Evolutionary conservation across 2,329 filamentous ascomycete species (phyloP), one percentile per base, ranked within the genome.

Genomic region (Tolypocladium nubicola): DNA sequence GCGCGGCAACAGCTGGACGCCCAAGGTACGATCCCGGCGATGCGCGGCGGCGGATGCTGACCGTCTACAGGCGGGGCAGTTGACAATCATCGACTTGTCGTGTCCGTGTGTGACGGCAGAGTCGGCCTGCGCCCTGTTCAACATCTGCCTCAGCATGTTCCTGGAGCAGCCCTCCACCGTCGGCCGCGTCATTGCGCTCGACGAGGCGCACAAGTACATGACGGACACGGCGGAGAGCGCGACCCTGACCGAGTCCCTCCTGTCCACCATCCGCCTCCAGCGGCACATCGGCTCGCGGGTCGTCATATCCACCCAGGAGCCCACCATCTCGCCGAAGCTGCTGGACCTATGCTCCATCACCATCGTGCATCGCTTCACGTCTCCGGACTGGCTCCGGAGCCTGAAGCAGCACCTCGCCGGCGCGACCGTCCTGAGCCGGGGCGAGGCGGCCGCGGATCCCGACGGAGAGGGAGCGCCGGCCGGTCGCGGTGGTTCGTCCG

Each of bases 191-290:
- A 71, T 92, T 16, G 87, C 86, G 0, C 73, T 92, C 0, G 88
- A 93, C 60, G 88, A 93, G 66, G 89, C 89, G 0, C 89, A 94
- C 66, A 91, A 91, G 71, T 90, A 85, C 66, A 84, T 90, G 79
- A 80, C 77, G 14, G 61, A 64, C 9, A 79, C 79, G 0, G 68
- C 75, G 0, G 83, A 85, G 45, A 80, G 81, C 1, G 67, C 72
- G 2, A 73, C 73, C 0, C 76, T 92, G 35, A 90, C 86, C 0
- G 76, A 86, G 7, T 76, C 76, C 0, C 73, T 92, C 0, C 73
- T 89, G 0, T 74, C 76, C 0, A 79, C 81, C 0, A 86, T 93
- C 61, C 80, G 88, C 0, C 75, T 86, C 21, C 88, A 93, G 68
- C 83, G 88, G 0, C 89, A 93, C 65, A 70, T 84, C 1, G 88